Evolutionary conservation across 2,329 filamentous ascomycete genomes (phyloP).

Genomic region (Colletotrichum incanum): DNA sequence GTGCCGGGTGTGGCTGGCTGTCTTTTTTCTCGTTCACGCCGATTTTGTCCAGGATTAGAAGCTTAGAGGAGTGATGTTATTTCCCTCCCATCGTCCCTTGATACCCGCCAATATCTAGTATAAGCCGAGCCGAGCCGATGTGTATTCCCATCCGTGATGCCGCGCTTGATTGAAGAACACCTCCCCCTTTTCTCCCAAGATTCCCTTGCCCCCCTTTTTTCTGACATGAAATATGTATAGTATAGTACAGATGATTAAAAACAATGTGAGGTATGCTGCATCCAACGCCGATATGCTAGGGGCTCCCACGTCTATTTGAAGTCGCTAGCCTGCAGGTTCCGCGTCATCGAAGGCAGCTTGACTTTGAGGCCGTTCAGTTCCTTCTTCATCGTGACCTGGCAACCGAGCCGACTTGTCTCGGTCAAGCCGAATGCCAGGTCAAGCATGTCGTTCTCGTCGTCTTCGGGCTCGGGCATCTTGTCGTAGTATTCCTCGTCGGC

Average conservation of each 20-base stretch:
- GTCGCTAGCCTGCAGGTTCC: constrained; percentile 96
- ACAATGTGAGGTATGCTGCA: constrained; percentile 21
- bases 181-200: not conserved
- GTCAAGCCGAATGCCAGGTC: constrained; percentile 92
- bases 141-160: constrained; percentile 30
- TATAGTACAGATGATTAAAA: constrained; percentile 43
- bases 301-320: constrained; percentile 67
- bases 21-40: constrained; percentile 5
- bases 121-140: constrained; percentile 38
- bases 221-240: constrained; percentile 24
- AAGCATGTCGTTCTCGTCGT: constrained; percentile 91
- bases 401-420: constrained; percentile 87
- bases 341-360: constrained; percentile 90
- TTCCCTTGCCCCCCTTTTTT: not conserved
- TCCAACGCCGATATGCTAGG: constrained; percentile 27
- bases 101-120: constrained; percentile 44
- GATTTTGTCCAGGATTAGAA: constrained; percentile 23
- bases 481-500: constrained; percentile 81
- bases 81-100: constrained; percentile 44
- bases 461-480: constrained; percentile 82
- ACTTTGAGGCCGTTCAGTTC: constrained; percentile 91
- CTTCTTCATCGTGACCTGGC: constrained; percentile 92
- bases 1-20: not conserved
- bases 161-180: constrained; percentile 35
- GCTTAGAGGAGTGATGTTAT: constrained; percentile 47